Conservation (phyloP, 2,329 filamentous ascomycete species). For the Aspergillus bombycis region DNA sequence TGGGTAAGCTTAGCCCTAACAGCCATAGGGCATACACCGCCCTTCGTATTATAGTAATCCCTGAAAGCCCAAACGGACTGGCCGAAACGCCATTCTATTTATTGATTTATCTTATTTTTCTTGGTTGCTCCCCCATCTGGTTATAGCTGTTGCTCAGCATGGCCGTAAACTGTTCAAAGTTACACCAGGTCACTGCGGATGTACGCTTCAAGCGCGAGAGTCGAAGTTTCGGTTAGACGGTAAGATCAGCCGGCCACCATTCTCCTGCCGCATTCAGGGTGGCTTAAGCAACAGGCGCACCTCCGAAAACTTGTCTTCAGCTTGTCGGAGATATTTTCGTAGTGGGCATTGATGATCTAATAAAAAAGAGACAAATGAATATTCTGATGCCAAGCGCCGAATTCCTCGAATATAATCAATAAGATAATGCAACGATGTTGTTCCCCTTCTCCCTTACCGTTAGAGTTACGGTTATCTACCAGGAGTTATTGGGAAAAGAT, state of each 20-base stretch:
- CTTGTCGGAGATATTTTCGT: not conserved
- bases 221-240: slow-evolving; percentile 13
- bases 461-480: not conserved
- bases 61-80: not conserved
- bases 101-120: too few relatives aligned
- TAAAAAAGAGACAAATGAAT: not conserved
- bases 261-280: not conserved
- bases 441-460: slow-evolving; percentile 1
- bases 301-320: not conserved
- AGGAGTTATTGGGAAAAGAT: slow-evolving; percentile 11
- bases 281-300: not conserved
- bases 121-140: not conserved
- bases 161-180: not conserved
- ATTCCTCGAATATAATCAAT: too few relatives aligned
- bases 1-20: not conserved
- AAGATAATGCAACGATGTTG: not conserved
- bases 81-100: not conserved
- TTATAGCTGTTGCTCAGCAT: not conserved
- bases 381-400: not conserved
- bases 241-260: slow-evolving; percentile 14
- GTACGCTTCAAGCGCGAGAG: slow-evolving; percentile 5
- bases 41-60: slow-evolving; percentile 5
- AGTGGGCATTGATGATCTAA: not conserved
- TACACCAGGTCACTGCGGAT: slow-evolving; percentile 10
- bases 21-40: slow-evolving; percentile 1